phyloP scores from a whole-genome alignment of 345 rosid species.

The Eucalyptus regnans region DNA sequence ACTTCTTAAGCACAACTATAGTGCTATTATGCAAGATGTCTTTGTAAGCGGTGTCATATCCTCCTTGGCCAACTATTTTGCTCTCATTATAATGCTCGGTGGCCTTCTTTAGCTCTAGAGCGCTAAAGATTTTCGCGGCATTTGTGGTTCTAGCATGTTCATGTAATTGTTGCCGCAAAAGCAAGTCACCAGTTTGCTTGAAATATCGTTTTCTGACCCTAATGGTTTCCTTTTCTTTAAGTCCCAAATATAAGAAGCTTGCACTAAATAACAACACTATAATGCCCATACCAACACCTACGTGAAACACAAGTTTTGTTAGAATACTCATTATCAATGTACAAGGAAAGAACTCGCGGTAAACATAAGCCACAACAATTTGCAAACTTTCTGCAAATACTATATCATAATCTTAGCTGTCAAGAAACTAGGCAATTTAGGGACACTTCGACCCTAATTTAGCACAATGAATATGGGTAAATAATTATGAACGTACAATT shows the following conservation, averaged over 20 bases:
- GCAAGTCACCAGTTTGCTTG: constrained; percentile 16
- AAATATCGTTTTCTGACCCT: constrained; percentile 1
- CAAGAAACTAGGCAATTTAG: background rate
- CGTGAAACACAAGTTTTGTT: too few species aligned
- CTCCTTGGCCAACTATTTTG: constrained; percentile 24
- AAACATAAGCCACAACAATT: too few species aligned
- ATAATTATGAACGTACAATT: background rate
- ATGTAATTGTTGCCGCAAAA: constrained; percentile 14
- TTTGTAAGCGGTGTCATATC: constrained; percentile 32
- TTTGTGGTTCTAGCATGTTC: background rate
- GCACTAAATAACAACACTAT: background rate
- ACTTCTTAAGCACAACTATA: too few species aligned
- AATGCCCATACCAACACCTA: too few species aligned
- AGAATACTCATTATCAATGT: too few species aligned
- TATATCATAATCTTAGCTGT: too few species aligned
- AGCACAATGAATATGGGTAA: background rate
- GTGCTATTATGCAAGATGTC: constrained; percentile 17
- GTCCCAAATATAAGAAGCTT: background rate
- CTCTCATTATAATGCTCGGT: constrained; percentile 17
- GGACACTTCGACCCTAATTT: background rate
- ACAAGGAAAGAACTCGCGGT: too few species aligned
- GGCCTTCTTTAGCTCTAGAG: constrained; percentile 24
- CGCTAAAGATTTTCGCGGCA: constrained; percentile 11
- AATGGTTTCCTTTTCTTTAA: constrained; percentile 1
- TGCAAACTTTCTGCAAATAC: too few species aligned